A percentile compares a stretch with the other conserved stretches of the same genome.
These are phyloP conservation scores for Naganishia sp. DNA, from an alignment of 1,284 basidiomycete genomes.

Conservation along the genomic window DNA sequence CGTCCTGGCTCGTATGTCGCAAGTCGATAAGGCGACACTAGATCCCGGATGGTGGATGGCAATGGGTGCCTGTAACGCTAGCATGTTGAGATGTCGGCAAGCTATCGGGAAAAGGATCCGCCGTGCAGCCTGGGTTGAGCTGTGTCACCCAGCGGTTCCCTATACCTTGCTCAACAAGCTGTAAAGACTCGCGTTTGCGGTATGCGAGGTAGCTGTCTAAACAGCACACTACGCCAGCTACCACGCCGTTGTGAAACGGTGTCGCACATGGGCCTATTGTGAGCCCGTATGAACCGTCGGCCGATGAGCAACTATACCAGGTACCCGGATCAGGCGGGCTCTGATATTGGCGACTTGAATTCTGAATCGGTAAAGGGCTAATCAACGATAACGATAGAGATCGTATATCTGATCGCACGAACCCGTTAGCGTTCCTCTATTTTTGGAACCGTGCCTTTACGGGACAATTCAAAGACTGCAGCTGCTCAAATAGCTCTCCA, in stretches of 20 bases:
- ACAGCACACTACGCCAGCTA: neutral
- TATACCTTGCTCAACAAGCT: neutral
- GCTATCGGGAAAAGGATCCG: neutral
- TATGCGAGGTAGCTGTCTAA: neutral
- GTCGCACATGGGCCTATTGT: neutral
- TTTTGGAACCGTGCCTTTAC: slow-evolving; percentile 10
- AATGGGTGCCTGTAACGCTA: neutral
- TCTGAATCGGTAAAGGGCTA: neutral
- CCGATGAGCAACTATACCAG: no score
- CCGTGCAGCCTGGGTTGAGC: neutral
- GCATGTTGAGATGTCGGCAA: neutral
- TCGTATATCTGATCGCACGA: slow-evolving; percentile 8
- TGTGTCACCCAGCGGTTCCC: neutral
- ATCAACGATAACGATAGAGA: neutral
- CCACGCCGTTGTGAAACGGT: neutral
- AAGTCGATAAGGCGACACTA: neutral
- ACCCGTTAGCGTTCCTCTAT: slow-evolving; percentile 23
- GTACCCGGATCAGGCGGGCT: neutral
- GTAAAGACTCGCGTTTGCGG: neutral
- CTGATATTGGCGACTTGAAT: neutral
- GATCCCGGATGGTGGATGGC: neutral
- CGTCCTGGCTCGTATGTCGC: neutral
- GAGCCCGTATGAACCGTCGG: no score
- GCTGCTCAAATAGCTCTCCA: no score
- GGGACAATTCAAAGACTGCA: no score